Evolutionary conservation across 441 rosid genomes (phyloP).

Genomic region (Flueggea neowawraea): DNA sequence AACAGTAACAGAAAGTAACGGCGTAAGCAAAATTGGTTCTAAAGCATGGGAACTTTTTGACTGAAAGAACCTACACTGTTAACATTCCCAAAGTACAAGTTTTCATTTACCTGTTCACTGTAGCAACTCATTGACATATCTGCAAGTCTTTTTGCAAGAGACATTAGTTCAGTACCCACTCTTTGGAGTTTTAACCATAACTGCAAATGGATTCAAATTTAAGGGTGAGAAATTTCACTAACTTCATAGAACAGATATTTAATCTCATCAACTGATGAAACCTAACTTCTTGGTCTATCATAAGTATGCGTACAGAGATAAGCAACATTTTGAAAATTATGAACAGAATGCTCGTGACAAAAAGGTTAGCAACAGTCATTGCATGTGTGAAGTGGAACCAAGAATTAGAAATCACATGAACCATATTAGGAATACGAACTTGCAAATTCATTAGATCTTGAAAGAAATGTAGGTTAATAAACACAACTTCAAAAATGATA

Average conservation of each 20-base stretch:
- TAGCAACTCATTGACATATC: constrained; percentile 51
- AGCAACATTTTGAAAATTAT: no score
- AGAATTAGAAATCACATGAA: no score
- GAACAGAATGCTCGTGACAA: no score
- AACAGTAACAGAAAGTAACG: constrained; percentile 3
- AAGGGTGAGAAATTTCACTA: neutral
- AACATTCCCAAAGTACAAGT: constrained; percentile 3
- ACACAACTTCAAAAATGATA: neutral
- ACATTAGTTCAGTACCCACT: constrained; percentile 63
- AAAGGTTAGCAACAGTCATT: no score
- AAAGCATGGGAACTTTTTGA: constrained; percentile 1
- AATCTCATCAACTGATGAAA: no score
- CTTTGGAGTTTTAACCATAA: constrained; percentile 69
- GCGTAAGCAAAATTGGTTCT: neutral
- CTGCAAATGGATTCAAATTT: constrained; percentile 31
- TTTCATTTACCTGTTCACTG: constrained; percentile 50
- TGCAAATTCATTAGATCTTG: neutral
- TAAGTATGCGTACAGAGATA: no score
- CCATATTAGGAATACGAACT: neutral
- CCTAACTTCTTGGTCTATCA: no score
- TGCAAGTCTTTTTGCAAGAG: constrained; percentile 63
- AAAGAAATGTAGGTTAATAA: neutral
- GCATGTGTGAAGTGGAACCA: no score
- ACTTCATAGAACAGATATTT: no score
- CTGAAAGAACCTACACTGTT: neutral